These are phyloP conservation scores for Aspergillus luchuensis DNA, from an alignment of 2,329 filamentous ascomycete species.

Conservation along the genomic window DNA sequence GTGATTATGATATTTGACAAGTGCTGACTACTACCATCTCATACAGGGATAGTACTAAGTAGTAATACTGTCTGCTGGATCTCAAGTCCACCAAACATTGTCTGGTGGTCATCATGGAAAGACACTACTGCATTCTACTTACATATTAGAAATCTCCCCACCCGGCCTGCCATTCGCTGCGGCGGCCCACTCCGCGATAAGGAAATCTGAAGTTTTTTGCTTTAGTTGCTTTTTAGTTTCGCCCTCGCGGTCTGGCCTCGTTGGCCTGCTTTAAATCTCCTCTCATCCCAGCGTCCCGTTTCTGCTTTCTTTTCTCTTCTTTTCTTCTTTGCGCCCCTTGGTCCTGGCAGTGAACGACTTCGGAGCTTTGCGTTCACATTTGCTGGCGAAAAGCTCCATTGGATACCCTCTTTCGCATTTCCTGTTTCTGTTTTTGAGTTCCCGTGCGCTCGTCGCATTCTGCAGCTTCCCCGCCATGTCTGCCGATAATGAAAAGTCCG, in stretches of 20 bases:
- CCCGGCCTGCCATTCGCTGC: not conserved
- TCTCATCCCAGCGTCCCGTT: not conserved
- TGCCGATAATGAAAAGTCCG: conserved; percentile 2
- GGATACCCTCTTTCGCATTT: not conserved
- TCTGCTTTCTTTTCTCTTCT: conserved; percentile 1
- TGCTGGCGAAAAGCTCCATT: conserved; percentile 15
- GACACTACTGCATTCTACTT: too few relatives aligned
- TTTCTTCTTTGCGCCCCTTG: conserved; percentile 6
- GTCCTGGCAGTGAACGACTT: conserved; percentile 13
- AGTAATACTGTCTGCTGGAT: too few relatives aligned
- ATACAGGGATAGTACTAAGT: too few relatives aligned
- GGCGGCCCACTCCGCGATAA: not conserved
- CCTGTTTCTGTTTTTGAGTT: not conserved
- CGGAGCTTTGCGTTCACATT: conserved; percentile 13
- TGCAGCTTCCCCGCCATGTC: conserved; percentile 4
- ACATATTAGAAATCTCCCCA: too few relatives aligned
- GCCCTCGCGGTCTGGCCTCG: not conserved
- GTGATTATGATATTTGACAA: too few relatives aligned
- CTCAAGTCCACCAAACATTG: too few relatives aligned
- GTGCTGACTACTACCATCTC: too few relatives aligned
- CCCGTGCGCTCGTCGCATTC: not conserved
- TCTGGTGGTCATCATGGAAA: too few relatives aligned
- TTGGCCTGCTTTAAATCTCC: conserved; percentile 4
- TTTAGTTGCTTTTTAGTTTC: too few relatives aligned
- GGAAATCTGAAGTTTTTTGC: not conserved